Percentiles rank a stretch among this genome's conserved stretches.
Conservation (phyloP, 352 stramenopile genomes). For the Chrysophaeum taylorii region DNA sequence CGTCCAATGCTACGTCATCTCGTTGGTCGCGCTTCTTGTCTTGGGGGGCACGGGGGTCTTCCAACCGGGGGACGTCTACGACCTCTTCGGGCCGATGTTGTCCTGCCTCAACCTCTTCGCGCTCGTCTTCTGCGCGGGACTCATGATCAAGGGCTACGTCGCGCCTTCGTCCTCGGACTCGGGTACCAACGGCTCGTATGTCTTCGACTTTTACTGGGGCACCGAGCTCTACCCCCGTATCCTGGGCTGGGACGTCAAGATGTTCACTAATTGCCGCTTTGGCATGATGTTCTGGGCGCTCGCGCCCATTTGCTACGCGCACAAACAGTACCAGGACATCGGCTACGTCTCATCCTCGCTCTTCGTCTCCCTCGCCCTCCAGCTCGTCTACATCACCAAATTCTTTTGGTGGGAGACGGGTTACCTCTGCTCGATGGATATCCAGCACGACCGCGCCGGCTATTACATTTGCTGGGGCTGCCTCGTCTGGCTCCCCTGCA, state of each 20-base stretch:
- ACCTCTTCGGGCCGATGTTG: slow-evolving; percentile 68
- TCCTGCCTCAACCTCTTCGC: slow-evolving; percentile 86
- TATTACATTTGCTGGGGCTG: slow-evolving; percentile 94
- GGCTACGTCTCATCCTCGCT: slow-evolving; percentile 60
- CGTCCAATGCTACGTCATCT: slow-evolving; percentile 74
- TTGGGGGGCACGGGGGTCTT: slow-evolving; percentile 52
- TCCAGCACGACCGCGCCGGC: slow-evolving; percentile 76
- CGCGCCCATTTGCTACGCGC: slow-evolving; percentile 72
- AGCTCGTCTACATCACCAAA: slow-evolving; percentile 89
- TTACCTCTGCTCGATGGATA: slow-evolving; percentile 96
- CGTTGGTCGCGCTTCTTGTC: slow-evolving; percentile 56
- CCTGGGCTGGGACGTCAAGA: slow-evolving; percentile 86
- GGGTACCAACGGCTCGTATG: slow-evolving; percentile 68
- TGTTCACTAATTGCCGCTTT: slow-evolving; percentile 91
- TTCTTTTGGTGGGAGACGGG: slow-evolving; percentile 84
- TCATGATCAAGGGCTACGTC: slow-evolving; percentile 78
- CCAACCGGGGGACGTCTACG: slow-evolving; percentile 63
- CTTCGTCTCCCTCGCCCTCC: slow-evolving; percentile 44
- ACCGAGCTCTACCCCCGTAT: slow-evolving; percentile 91
- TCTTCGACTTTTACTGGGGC: slow-evolving; percentile 94
- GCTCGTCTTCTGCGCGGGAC: slow-evolving; percentile 72
- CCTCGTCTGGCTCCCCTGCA: slow-evolving; percentile 85
- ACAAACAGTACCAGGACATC: slow-evolving; percentile 62
- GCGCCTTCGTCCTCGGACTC: slow-evolving; percentile 73
- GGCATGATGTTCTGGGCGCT: slow-evolving; percentile 93